Evolutionary conservation across 371 early-diverging fungal species (phyloP), one percentile per base, ranked within the genome.

Genomic region (Funneliformis caledonium): DNA sequence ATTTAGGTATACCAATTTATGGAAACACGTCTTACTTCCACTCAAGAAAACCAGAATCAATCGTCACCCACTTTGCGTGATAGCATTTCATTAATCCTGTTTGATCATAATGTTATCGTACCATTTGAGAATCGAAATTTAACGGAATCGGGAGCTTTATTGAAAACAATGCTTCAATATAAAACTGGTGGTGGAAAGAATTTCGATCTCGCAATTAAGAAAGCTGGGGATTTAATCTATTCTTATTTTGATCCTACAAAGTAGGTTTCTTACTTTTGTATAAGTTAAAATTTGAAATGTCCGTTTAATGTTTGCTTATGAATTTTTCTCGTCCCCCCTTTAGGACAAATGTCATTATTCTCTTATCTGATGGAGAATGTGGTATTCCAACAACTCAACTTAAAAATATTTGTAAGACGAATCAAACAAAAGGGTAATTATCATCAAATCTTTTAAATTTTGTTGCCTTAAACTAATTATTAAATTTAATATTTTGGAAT

Each of bases 351-450:
- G 47, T 78, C 10, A 16, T 78, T 33, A 62, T 78, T 9, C 65
- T 78, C 48, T 65, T 78, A 48, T 78, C 78, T 31, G 78, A 78
- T 67, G 78, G 78, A 19, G 19, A 11, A 26, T 43, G 37, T 45
- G 31, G 31, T 14, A 9, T 33, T 26, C 78, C 62, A 19, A 48
- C 64, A 16, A 19, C 0, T 10, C 43, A 65, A 31, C 48, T 78
- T 16, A 9, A 47, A 64, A 65, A 0, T 48, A 14, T 78, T 26
- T 78, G 78, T 48, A n/a, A 78, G 2, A 14, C 43, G 9, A 43
- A 78, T 26, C 8, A 33, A 10, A 22, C 43, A 4, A 62, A 12
- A 64, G 78, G 68, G 78, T 78, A 78, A 45, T 10, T 48, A 14
- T 59, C 16, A 59, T 75, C 12, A 31, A 14, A n/a, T 75, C 10